Conservation (phyloP, 164 flowering plant species). For the Santalum album region DNA sequence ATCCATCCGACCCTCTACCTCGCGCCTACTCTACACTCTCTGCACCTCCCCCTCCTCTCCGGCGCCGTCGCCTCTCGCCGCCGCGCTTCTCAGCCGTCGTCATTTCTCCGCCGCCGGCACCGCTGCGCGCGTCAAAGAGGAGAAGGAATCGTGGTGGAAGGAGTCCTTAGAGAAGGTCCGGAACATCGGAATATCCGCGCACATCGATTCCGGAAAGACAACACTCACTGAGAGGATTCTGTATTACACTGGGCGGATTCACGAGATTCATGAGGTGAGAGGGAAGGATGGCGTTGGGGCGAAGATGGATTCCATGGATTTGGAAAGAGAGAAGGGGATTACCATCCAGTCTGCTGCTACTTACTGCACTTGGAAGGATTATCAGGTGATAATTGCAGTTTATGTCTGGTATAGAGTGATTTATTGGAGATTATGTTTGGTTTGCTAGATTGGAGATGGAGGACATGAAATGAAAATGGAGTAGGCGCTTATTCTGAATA, state of each 20-base stretch:
- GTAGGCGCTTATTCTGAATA: no score
- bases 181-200: slow-evolving; percentile 96
- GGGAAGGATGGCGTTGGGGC: slow-evolving; percentile 97
- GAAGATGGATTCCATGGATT: slow-evolving; percentile 99
- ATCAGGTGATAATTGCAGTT: slow-evolving; percentile 45
- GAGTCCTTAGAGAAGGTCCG: slow-evolving; percentile 72
- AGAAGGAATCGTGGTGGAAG: slow-evolving; percentile 77
- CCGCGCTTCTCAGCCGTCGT: slow-evolving; percentile 33
- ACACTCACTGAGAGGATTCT: slow-evolving; percentile 84
- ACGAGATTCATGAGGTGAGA: slow-evolving; percentile 95
- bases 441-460: no score
- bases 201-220: slow-evolving; percentile 95
- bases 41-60: slow-evolving; percentile 5
- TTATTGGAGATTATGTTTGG: no score
- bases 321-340: slow-evolving; percentile 96
- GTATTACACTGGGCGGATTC: slow-evolving; percentile 85
- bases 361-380: slow-evolving; percentile 88
- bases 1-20: slow-evolving; percentile 26
- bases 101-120: slow-evolving; percentile 44
- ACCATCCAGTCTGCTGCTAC: slow-evolving; percentile 98
- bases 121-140: slow-evolving; percentile 36
- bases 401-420: no score
- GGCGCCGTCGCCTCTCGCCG: slow-evolving; percentile 25
- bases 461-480: no score
- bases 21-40: slow-evolving; percentile 53